Conservation (phyloP, 164 flowering plant species). For the Vitis rupestris region DNA sequence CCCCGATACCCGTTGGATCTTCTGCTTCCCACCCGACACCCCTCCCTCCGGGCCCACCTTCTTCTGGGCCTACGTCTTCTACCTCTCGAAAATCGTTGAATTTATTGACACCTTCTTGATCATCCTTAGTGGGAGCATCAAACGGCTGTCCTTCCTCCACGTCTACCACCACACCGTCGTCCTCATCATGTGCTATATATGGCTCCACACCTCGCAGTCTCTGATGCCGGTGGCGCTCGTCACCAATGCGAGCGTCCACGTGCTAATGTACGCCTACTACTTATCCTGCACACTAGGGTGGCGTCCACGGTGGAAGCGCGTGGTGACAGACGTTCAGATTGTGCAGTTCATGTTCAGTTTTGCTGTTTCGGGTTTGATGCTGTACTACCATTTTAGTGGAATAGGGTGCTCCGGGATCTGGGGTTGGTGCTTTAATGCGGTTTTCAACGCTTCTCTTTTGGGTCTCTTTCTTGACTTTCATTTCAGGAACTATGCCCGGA, state of each 20-base stretch:
- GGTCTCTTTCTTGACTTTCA: slow-evolving; percentile 69
- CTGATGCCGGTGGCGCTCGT: slow-evolving; percentile 78
- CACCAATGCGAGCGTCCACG: slow-evolving; percentile 74
- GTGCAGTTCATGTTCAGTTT: slow-evolving; percentile 82
- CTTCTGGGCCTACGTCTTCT: slow-evolving; percentile 93
- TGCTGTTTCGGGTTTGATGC: slow-evolving; percentile 47
- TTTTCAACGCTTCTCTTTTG: slow-evolving; percentile 76
- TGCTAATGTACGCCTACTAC: slow-evolving; percentile 86
- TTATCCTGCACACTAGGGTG: slow-evolving; percentile 52
- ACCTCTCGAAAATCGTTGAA: slow-evolving; percentile 82
- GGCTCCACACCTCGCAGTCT: slow-evolving; percentile 70
- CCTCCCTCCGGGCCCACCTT: slow-evolving; percentile 75
- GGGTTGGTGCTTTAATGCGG: slow-evolving; percentile 88
- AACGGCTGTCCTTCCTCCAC: slow-evolving; percentile 85
- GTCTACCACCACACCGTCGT: slow-evolving; percentile 93
- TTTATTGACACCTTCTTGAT: slow-evolving; percentile 79
- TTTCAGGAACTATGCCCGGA: slow-evolving; percentile 44
- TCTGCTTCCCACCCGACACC: slow-evolving; percentile 75
- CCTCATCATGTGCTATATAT: slow-evolving; percentile 77
- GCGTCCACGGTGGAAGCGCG: slow-evolving; percentile 77
- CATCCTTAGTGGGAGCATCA: slow-evolving; percentile 36
- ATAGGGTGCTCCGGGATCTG: slow-evolving; percentile 71
- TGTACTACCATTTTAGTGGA: slow-evolving; percentile 55
- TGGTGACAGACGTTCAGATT: slow-evolving; percentile 84
- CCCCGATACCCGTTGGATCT: slow-evolving; percentile 39